Percentiles rank a stretch among this genome's conserved stretches.
phyloP scores from a whole-genome alignment of 2,329 filamentous ascomycete species.

The Cordyceps pruinosa region DNA sequence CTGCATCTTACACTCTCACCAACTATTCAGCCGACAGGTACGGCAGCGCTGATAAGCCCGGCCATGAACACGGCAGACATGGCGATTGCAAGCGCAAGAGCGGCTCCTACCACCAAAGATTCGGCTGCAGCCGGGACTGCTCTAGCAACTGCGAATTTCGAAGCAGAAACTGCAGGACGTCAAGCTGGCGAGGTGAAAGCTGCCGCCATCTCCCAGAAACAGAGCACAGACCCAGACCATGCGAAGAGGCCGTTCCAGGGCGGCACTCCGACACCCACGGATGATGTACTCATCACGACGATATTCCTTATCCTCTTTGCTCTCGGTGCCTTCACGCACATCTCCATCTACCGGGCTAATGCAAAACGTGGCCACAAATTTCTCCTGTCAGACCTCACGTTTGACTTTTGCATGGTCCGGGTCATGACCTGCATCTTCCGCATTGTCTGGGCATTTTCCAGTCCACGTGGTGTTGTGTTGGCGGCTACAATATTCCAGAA shows the following conservation, averaged over 20 bases:
- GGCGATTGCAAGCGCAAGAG: background rate
- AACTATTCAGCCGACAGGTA: background rate
- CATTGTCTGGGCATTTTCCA: slow-evolving; percentile 27
- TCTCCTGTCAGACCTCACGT: slow-evolving; percentile 28
- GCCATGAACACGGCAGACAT: background rate
- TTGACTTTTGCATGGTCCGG: slow-evolving; percentile 31
- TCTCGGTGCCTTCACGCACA: slow-evolving; percentile 19
- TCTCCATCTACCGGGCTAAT: slow-evolving; percentile 23
- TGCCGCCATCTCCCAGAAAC: background rate
- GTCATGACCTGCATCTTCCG: slow-evolving; percentile 28
- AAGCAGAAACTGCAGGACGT: background rate
- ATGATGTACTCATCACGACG: slow-evolving; percentile 20
- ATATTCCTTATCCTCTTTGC: slow-evolving; percentile 21
- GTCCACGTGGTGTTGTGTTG: slow-evolving; percentile 24
- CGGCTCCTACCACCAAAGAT: background rate
- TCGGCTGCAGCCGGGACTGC: background rate
- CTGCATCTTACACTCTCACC: background rate
- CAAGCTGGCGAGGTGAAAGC: background rate
- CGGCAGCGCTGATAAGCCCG: background rate
- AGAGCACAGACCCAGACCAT: background rate
- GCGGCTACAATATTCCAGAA: slow-evolving; percentile 30
- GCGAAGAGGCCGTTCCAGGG: slow-evolving; percentile 5
- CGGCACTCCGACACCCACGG: background rate
- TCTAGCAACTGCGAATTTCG: background rate
- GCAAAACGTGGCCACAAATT: slow-evolving; percentile 31